Base-by-base conservation (phyloP, 2,329 filamentous ascomycete genomes). In the Passalora sequoiae region DNA sequence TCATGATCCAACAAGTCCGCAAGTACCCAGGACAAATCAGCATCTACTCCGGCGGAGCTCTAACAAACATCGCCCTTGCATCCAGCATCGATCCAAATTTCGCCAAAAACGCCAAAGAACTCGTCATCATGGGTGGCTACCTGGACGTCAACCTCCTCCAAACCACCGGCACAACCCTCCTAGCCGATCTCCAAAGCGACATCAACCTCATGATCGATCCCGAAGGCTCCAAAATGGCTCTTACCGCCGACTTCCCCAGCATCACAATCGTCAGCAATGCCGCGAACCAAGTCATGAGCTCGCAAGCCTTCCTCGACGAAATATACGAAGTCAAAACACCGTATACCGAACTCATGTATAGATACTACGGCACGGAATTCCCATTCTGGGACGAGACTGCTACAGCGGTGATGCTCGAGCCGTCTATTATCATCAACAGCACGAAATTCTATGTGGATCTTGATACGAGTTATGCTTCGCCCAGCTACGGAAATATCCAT, bases 121-220 rank as follows among this genome's bases (percentile, higher is more conserved):
- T 75, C 3, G 62, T 73, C 19, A 65, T 75, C 39, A 76, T 75
- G 71, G 72, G 73, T 40, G 70, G 72, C 2, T 75, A 71, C 51
- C 53, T 74, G 16, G 72, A 75, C 53, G 59, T 64, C 8, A 59
- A 60, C 43, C 43, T 61, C 9, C 46, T 61, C 1, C 7, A 59
- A 60, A 60, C 47, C 19, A 58, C 57, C 3, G 58, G 59, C 21
- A 47, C 50, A 20, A 50, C 54, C n/a, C 46, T 57, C 17, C 57
- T 58, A 4, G 49, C 52, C 22, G 46, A 58, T 36, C 47, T 54
- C n/a, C 56, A 59, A 39, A 61, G 49, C 31, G 57, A 71, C 49
- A 71, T 74, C 55, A 76, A 75, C 56, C 56, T 74, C 2, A 74
- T 73, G 63, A 67, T 73, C 29, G 72, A 76, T 40, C 71, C 72